phyloP scores from a whole-genome alignment of 176 grass and related monocot species.

The Hyparrhenia diplandra region DNA sequence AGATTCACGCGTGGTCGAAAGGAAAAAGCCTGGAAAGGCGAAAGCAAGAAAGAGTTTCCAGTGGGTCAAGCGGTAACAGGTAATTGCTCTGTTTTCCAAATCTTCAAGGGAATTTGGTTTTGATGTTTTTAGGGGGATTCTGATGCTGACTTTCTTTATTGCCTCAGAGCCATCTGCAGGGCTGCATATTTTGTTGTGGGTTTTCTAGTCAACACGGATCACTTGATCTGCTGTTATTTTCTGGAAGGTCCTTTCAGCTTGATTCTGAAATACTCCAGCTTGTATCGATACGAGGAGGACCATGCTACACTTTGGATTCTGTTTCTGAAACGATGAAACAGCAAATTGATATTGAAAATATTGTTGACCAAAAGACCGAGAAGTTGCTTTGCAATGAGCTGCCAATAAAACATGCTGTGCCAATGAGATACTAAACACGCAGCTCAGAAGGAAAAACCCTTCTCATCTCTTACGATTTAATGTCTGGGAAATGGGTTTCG shows the following conservation, averaged over 20 bases:
- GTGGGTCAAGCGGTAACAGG: conserved; percentile 97
- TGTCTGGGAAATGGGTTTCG: neutral
- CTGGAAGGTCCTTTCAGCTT: neutral
- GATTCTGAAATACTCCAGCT: neutral
- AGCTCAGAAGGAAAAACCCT: neutral
- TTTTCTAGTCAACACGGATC: conserved; percentile 12
- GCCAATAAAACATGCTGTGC: neutral
- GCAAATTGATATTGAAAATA: conserved; percentile 19
- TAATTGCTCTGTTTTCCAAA: neutral
- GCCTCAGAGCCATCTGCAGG: neutral
- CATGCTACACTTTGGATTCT: neutral
- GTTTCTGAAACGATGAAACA: conserved; percentile 16
- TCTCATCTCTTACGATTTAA: neutral
- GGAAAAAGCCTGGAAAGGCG: conserved; percentile 91
- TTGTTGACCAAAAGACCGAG: conserved; percentile 18
- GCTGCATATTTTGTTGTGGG: conserved; percentile 10
- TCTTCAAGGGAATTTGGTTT: neutral
- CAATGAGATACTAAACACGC: conserved; percentile 4
- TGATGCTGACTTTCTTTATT: neutral
- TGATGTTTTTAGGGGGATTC: neutral
- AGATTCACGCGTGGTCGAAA: conserved; percentile 84
- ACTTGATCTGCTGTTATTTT: conserved; percentile 16
- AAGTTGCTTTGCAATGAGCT: conserved; percentile 5
- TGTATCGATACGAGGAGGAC: neutral
- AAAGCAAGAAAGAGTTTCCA: conserved; percentile 99